These are phyloP conservation scores for Acanthamoeba divionensis DNA, from an alignment of 208 protist species.

Conservation along the genomic window DNA sequence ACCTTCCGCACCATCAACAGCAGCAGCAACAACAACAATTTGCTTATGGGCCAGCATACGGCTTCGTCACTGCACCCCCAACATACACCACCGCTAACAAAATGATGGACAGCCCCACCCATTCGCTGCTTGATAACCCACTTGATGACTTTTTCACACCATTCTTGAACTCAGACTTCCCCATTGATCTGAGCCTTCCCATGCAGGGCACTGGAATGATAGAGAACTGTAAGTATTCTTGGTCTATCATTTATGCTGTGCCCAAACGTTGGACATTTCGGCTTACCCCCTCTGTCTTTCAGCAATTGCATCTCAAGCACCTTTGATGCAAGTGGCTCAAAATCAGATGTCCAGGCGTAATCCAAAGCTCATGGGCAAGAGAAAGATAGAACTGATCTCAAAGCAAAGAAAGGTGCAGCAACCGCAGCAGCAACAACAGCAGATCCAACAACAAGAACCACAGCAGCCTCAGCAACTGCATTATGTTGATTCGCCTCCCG, in stretches of 20 bases:
- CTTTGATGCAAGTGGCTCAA: constrained; percentile 31
- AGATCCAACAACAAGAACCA: background rate
- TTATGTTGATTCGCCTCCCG: background rate
- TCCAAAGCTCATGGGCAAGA: background rate
- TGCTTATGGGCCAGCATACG: too few species aligned
- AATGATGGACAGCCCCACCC: too few species aligned
- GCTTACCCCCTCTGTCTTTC: too few species aligned
- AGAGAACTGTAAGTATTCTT: background rate
- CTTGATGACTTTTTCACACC: constrained; percentile 42
- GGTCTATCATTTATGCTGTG: too few species aligned
- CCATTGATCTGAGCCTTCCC: constrained; percentile 32
- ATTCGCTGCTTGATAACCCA: too few species aligned
- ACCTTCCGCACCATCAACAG: too few species aligned
- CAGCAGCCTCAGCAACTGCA: background rate
- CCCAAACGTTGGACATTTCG: too few species aligned
- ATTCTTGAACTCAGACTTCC: constrained; percentile 20
- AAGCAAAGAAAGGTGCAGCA: background rate
- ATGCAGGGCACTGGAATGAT: background rate
- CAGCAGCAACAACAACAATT: too few species aligned
- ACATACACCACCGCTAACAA: too few species aligned
- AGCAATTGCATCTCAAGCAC: background rate
- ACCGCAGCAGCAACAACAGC: background rate
- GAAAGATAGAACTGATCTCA: background rate
- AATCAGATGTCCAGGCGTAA: background rate
- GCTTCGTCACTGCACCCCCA: too few species aligned